Conservation (phyloP, 2,329 filamentous ascomycete genomes). For the Nectriaceae sp. region DNA sequence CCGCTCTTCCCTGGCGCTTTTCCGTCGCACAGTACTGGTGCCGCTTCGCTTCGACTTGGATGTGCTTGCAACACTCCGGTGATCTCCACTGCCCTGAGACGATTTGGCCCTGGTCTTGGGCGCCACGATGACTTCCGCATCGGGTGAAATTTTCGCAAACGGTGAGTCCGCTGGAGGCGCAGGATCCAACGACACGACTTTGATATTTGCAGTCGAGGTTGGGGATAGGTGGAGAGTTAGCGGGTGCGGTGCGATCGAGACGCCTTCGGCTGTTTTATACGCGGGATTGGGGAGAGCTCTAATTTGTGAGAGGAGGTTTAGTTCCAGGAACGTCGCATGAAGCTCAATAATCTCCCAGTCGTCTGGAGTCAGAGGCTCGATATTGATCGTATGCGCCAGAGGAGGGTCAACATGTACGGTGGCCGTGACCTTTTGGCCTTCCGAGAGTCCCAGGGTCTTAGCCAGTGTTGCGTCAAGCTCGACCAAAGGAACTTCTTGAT, state of each 20-base stretch:
- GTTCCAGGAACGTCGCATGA: conserved; percentile 91
- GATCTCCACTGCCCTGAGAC: conserved; percentile 68
- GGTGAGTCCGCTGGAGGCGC: conserved; percentile 65
- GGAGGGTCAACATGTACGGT: conserved; percentile 87
- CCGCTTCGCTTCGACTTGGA: conserved; percentile 80
- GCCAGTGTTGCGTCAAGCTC: conserved; percentile 89
- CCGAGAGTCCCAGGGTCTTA: conserved; percentile 71
- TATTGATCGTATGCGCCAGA: conserved; percentile 90
- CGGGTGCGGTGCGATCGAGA: conserved; percentile 66
- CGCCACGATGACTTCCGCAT: conserved; percentile 96
- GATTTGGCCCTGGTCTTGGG: conserved; percentile 82
- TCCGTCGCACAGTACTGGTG: conserved; percentile 67
- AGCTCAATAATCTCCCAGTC: conserved; percentile 99
- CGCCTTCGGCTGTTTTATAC: conserved; percentile 54
- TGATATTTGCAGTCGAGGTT: conserved; percentile 92
- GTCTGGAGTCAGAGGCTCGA: conserved; percentile 90
- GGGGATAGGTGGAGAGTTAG: conserved; percentile 92
- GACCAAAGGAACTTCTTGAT: conserved; percentile 76
- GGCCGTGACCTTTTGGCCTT: conserved; percentile 76
- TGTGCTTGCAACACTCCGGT: conserved; percentile 76
- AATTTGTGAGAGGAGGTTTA: conserved; percentile 91
- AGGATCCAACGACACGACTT: conserved; percentile 80
- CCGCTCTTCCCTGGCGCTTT: conserved; percentile 62
- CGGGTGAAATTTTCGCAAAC: conserved; percentile 90
- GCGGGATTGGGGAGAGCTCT: conserved; percentile 87